Conservation (phyloP, 169 alveolate genomes). For the Cryptosporidium andersoni region DNA sequence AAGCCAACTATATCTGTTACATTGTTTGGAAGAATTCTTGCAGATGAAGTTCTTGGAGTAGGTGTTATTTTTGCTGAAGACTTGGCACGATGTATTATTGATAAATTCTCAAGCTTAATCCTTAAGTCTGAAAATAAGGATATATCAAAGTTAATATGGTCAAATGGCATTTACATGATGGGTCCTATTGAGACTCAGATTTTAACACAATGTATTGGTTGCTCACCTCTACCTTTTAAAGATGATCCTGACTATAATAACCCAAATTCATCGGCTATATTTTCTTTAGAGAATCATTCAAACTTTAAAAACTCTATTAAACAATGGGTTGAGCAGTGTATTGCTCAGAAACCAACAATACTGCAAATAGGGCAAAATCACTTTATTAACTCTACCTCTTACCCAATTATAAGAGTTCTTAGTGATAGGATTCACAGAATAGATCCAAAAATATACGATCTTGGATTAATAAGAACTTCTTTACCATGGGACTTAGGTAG, state of each 20-base stretch:
- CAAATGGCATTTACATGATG: conserved; percentile 67
- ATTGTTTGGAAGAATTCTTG: conserved; percentile 50
- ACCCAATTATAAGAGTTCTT: conserved; percentile 50
- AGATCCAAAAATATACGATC: conserved; percentile 55
- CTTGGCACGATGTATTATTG: conserved; percentile 61
- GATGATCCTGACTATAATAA: background rate
- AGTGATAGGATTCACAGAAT: conserved; percentile 66
- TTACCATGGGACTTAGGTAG: conserved; percentile 92
- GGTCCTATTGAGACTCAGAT: conserved; percentile 61
- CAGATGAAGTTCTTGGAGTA: conserved; percentile 63
- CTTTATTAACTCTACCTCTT: conserved; percentile 24
- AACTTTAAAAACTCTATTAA: conserved; percentile 46
- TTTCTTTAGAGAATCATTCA: conserved; percentile 19
- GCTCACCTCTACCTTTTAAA: conserved; percentile 58
- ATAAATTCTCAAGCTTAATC: conserved; percentile 20
- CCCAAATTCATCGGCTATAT: background rate
- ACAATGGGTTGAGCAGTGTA: conserved; percentile 59
- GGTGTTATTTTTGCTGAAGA: conserved; percentile 68
- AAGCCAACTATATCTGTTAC: conserved; percentile 67
- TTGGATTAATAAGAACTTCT: conserved; percentile 51
- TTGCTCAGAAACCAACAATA: conserved; percentile 52
- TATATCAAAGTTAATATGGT: conserved; percentile 19
- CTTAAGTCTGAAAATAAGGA: background rate
- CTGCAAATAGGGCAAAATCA: conserved; percentile 52
- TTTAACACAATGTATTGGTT: conserved; percentile 59